These are phyloP conservation scores for Alternaria metachromatica DNA, from an alignment of 2,329 filamentous ascomycete genomes.

Conservation along the genomic window DNA sequence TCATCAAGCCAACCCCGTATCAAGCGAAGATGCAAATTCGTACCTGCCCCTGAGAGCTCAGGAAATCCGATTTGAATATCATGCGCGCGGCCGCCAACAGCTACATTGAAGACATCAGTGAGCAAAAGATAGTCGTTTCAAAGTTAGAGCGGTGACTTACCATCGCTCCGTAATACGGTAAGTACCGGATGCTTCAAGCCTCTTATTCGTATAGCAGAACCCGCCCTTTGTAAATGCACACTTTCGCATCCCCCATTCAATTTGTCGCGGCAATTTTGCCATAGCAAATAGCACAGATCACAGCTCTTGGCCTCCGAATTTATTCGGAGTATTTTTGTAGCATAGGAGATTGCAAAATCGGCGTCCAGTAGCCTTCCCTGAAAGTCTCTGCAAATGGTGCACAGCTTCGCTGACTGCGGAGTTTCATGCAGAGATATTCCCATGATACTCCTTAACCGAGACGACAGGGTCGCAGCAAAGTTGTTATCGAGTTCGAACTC, in stretches of 20 bases:
- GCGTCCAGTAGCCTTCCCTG: neutral
- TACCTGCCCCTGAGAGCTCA: conserved; percentile 10
- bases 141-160: neutral
- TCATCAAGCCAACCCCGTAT: conserved; percentile 17
- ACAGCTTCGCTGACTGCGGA: neutral
- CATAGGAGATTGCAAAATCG: neutral
- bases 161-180: neutral
- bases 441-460: neutral
- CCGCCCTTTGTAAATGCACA: neutral
- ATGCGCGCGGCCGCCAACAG: too few relatives aligned
- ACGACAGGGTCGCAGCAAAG: neutral
- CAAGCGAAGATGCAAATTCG: neutral
- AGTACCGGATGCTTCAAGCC: neutral
- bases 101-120: too few relatives aligned
- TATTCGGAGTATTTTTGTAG: neutral
- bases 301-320: neutral
- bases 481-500: neutral
- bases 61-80: conserved; percentile 10
- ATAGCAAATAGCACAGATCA: neutral
- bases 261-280: neutral
- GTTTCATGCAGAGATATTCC: too few relatives aligned
- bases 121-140: neutral
- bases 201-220: neutral
- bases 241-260: neutral
- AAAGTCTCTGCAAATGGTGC: neutral